Evolutionary conservation across 1,284 basidiomycete species (phyloP).

Genomic region (Prillingera fragicola): DNA sequence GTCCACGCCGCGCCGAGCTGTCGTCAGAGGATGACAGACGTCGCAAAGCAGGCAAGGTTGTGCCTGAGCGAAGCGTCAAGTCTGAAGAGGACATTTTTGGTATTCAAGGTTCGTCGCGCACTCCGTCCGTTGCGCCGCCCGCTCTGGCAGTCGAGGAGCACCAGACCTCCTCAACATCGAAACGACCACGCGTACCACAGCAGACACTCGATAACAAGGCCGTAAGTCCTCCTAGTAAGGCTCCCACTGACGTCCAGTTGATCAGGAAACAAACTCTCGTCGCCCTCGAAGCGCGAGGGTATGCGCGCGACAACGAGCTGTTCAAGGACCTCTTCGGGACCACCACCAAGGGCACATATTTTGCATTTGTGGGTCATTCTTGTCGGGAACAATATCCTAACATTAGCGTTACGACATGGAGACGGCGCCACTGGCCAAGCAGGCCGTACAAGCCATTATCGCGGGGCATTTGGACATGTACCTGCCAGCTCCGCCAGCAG

Average conservation of each 20-base stretch:
- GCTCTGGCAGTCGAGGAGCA: too few relatives aligned
- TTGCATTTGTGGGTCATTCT: conserved; percentile 41
- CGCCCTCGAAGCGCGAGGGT: conserved; percentile 31
- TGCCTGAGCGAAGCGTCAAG: conserved; percentile 10
- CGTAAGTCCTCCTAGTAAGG: conserved; percentile 19
- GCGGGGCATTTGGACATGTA: conserved; percentile 43
- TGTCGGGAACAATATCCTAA: background rate
- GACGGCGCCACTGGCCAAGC: conserved; percentile 26
- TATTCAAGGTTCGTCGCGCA: background rate
- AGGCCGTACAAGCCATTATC: conserved; percentile 29
- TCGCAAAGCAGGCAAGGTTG: conserved; percentile 28
- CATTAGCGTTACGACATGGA: conserved; percentile 17
- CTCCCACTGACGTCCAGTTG: conserved; percentile 16
- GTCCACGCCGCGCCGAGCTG: conserved; percentile 19
- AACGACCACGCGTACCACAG: conserved; percentile 25
- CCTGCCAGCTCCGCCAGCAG: too few relatives aligned
- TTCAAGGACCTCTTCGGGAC: conserved; percentile 45
- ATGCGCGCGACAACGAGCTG: conserved; percentile 24
- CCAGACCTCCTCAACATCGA: conserved; percentile 8
- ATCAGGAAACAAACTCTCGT: conserved; percentile 41
- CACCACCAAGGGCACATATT: conserved; percentile 39
- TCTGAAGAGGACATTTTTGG: conserved; percentile 42
- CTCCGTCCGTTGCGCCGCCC: background rate
- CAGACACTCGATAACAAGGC: conserved; percentile 42
- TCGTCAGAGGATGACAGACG: conserved; percentile 19